These are phyloP conservation scores for Fagus crenata DNA, from an alignment of 306 rosid genomes.

Conservation along the genomic window DNA sequence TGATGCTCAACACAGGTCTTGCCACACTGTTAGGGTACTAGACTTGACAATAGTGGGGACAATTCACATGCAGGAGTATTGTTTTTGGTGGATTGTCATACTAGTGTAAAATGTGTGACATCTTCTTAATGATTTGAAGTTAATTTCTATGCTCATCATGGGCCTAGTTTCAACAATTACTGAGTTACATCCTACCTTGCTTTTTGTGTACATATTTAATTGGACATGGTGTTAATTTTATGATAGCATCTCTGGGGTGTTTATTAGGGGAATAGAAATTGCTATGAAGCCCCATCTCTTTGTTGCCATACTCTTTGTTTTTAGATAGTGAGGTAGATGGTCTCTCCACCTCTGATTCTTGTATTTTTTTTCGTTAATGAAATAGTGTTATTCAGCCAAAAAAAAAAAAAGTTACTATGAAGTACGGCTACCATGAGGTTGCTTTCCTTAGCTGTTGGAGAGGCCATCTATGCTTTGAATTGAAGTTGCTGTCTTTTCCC, in stretches of 20 bases:
- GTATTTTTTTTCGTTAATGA: too few species aligned
- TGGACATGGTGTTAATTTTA: not conserved
- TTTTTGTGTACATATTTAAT: not conserved
- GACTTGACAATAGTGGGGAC: not conserved
- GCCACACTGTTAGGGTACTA: slow-evolving; percentile 5
- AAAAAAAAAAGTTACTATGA: too few species aligned
- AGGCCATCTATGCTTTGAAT: not conserved
- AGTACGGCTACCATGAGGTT: not conserved
- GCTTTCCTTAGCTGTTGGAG: not conserved
- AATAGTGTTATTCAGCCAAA: too few species aligned
- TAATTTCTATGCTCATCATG: not conserved
- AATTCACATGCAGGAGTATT: not conserved
- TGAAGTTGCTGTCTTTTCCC: not conserved
- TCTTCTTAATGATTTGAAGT: slow-evolving; percentile 4
- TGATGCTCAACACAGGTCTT: not conserved
- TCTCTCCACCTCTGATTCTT: too few species aligned
- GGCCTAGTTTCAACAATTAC: not conserved
- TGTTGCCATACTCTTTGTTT: too few species aligned
- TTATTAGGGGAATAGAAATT: not conserved
- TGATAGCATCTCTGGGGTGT: not conserved
- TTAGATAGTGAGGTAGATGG: too few species aligned
- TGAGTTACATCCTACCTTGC: not conserved
- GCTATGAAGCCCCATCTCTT: too few species aligned
- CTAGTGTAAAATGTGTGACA: not conserved
- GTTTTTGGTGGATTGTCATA: not conserved